Evolutionary conservation across 169 alveolate genomes (phyloP).

Genomic region (Perkinsus chesapeaki): DNA sequence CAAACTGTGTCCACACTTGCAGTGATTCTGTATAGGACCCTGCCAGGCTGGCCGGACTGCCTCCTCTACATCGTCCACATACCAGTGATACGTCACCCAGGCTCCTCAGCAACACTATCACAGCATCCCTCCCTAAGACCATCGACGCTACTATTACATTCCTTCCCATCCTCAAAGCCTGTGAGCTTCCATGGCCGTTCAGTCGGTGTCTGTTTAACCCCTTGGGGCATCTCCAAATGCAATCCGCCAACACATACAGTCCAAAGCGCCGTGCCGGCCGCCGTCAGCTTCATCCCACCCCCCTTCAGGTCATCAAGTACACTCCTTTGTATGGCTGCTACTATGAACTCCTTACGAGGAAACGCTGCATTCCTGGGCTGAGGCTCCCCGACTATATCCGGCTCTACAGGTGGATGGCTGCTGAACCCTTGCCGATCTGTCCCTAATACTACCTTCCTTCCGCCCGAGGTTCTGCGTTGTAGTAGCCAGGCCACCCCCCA

Average conservation of each 20-base stretch:
- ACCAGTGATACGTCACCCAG: not conserved
- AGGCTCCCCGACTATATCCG: not conserved
- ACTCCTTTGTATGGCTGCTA: not conserved
- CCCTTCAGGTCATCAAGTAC: not conserved
- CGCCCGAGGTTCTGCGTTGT: not conserved
- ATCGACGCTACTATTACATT: not conserved
- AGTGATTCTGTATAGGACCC: not conserved
- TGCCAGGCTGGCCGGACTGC: not conserved
- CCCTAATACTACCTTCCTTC: not conserved
- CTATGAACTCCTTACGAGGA: not conserved
- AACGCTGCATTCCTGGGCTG: not conserved
- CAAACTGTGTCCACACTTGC: not conserved
- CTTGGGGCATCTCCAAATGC: not conserved
- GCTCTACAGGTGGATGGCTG: too few relatives aligned
- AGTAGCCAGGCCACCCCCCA: not conserved
- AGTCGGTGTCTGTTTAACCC: not conserved
- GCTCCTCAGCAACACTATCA: not conserved
- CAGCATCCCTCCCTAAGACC: not conserved
- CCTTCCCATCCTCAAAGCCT: not conserved
- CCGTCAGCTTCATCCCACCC: not conserved
- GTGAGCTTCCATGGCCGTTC: not conserved
- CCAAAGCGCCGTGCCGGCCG: not conserved
- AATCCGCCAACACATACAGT: not conserved
- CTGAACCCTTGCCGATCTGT: too few relatives aligned
- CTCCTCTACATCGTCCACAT: not conserved